Base-by-base conservation (phyloP, 805 yeast species). In the Ogataea trehalophila region DNA sequence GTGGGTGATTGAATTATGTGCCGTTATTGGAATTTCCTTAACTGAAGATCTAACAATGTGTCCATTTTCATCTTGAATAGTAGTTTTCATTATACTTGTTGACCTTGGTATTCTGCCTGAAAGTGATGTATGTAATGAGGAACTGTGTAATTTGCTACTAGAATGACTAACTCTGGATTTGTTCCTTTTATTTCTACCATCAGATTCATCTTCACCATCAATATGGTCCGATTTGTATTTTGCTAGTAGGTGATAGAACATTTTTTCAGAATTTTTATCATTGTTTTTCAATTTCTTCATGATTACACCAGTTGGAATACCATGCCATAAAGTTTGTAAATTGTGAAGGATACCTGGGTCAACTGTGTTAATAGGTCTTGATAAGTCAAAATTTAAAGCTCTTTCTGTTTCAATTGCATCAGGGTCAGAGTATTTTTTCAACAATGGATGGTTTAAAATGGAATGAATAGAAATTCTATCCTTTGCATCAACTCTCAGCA, bases 401-500 rank as follows among this genome's bases (percentile, higher is more conserved):
- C 38, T 35, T 11, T 39, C 43, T 11, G 46, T 37, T 14, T 45
- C 26, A 15, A 29, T 37, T 9, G 23, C 72, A 48, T 69, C 67
- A 11, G 73, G 69, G 45, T 71, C 70, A 6, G 81, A 80, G 55
- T 79, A 78, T 60, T 78, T 79, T 42, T 51, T 55, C 45, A 81
- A 61, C 47, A 83, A 71, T 11, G 81, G 79, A 65, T 83, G 88
- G 37, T 65, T 58, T 41, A 87, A 69, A 20, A 90, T 84, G 43
- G 77, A 76, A 22, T 76, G 77, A 6, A 94, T 87, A 41, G 80
- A 72, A 34, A 88, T 77, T 68, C 97, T 77, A 54, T 78, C 74
- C 29, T 69, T 72, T 6, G 97, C 96, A 57, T 87, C 77, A 17
- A 83, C 83, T 31, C 81, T 76, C 37, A 87, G 68, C 83, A 86